Percentiles rank a stretch among this genome's conserved stretches.
phyloP scores from a whole-genome alignment of 2,329 filamentous ascomycete species.

The Rachicladosporium sp. region DNA sequence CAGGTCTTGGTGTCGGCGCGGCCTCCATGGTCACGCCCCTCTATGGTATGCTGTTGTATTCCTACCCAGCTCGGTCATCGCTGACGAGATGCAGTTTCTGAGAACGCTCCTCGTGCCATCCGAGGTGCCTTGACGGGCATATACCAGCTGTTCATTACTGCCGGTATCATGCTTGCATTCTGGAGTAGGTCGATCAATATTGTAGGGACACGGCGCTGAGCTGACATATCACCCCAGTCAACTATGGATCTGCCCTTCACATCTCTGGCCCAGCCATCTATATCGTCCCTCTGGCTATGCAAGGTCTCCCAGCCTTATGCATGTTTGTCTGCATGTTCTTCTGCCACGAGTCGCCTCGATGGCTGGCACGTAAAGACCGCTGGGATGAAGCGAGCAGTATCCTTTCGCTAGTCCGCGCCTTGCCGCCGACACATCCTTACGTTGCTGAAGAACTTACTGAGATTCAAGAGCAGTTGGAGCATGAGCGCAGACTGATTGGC shows the following conservation, averaged over 20 bases:
- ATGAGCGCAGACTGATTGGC: conserved; percentile 56
- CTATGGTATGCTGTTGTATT: conserved; percentile 28
- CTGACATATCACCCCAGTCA: conserved; percentile 25
- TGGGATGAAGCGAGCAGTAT: conserved; percentile 52
- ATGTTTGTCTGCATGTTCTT: conserved; percentile 49
- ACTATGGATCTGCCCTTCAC: conserved; percentile 39
- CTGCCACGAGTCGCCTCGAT: conserved; percentile 44
- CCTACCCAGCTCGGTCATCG: conserved; percentile 14
- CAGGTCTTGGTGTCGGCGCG: conserved; percentile 31
- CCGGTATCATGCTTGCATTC: conserved; percentile 40
- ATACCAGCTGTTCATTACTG: conserved; percentile 47
- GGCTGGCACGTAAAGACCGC: conserved; percentile 54
- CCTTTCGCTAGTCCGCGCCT: conserved; percentile 41
- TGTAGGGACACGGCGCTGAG: too few relatives aligned
- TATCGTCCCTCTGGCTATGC: conserved; percentile 52
- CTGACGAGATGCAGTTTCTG: conserved; percentile 42
- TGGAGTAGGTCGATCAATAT: conserved; percentile 22
- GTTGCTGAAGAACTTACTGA: conserved; percentile 43
- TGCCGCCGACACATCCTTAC: conserved; percentile 49
- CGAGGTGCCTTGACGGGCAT: conserved; percentile 48
- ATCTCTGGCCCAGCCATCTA: conserved; percentile 30
- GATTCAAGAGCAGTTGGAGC: conserved; percentile 55
- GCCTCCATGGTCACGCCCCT: conserved; percentile 44
- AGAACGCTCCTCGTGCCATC: conserved; percentile 28
- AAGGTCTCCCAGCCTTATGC: conserved; percentile 50